Evolutionary conservation across 2,329 filamentous ascomycete species (phyloP).

Genomic region (Coniella vitis): DNA sequence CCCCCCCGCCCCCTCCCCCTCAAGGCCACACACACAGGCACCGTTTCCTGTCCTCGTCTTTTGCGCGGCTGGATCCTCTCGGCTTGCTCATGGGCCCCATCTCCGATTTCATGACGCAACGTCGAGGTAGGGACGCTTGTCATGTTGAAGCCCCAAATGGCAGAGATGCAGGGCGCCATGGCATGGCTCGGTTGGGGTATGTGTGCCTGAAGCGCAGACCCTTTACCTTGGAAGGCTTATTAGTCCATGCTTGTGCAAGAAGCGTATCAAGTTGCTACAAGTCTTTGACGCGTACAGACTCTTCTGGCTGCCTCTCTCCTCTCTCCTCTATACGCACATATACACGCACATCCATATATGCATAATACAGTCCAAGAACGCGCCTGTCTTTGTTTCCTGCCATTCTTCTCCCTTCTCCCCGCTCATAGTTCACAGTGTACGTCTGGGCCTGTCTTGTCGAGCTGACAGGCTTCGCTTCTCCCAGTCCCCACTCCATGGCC

Average conservation of each 20-base stretch:
- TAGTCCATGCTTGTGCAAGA: too few relatives aligned
- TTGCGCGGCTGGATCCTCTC: not conserved
- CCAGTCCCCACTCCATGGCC: constrained; percentile 12
- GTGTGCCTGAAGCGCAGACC: not conserved
- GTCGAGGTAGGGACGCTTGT: not conserved
- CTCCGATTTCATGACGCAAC: constrained; percentile 9
- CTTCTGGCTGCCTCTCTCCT: too few relatives aligned
- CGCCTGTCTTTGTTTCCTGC: too few relatives aligned
- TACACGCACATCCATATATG: too few relatives aligned
- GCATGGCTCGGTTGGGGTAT: too few relatives aligned
- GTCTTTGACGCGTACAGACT: too few relatives aligned
- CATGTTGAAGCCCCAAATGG: not conserved
- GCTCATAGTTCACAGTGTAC: not conserved
- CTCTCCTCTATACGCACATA: too few relatives aligned
- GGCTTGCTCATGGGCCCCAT: constrained; percentile 4
- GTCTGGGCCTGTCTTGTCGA: not conserved
- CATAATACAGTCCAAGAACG: too few relatives aligned
- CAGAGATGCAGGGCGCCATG: not conserved
- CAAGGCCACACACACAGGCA: not conserved
- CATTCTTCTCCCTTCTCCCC: too few relatives aligned
- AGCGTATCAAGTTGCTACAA: too few relatives aligned
- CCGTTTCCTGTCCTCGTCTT: constrained; percentile 1
- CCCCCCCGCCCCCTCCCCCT: constrained; percentile 5
- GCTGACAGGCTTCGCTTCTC: constrained; percentile 12
- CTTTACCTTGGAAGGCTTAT: too few relatives aligned